Conservation (phyloP, 345 rosid species). For the Linum lewisii region DNA sequence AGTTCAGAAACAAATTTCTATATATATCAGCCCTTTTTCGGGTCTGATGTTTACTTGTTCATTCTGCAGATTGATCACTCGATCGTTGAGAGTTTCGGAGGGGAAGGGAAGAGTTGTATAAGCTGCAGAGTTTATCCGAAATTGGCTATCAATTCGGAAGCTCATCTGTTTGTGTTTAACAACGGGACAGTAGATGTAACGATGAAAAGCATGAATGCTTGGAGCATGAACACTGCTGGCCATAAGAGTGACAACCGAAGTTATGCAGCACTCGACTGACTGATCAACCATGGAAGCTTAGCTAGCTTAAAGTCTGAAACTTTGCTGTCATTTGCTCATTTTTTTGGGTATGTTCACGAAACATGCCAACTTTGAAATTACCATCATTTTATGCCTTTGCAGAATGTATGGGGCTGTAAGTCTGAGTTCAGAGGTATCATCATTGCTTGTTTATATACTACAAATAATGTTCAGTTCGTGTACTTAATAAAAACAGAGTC, state of each 20-base stretch:
- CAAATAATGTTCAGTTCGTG: too few relatives aligned
- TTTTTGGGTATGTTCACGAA: too few relatives aligned
- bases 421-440: too few relatives aligned
- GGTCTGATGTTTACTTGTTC: background rate
- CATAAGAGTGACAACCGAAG: background rate
- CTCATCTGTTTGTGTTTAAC: constrained; percentile 18
- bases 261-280: background rate
- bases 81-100: constrained; percentile 29
- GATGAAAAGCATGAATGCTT: constrained; percentile 9
- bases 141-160: constrained; percentile 11
- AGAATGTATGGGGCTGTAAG: too few relatives aligned
- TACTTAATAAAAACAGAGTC: too few relatives aligned
- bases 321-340: too few relatives aligned
- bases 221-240: constrained; percentile 22
- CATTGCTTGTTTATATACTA: too few relatives aligned
- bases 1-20: background rate
- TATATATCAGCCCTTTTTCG: background rate
- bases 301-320: too few relatives aligned
- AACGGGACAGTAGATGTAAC: constrained; percentile 12
- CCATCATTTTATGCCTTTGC: too few relatives aligned
- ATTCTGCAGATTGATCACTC: constrained; percentile 31
- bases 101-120: constrained; percentile 24
- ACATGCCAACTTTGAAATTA: too few relatives aligned
- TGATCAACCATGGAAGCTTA: background rate
- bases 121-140: constrained; percentile 28